Evolutionary conservation across 176 grass and related monocot genomes (phyloP), one percentile per base, ranked within the genome.

Genomic region (Oryza officinalis): DNA sequence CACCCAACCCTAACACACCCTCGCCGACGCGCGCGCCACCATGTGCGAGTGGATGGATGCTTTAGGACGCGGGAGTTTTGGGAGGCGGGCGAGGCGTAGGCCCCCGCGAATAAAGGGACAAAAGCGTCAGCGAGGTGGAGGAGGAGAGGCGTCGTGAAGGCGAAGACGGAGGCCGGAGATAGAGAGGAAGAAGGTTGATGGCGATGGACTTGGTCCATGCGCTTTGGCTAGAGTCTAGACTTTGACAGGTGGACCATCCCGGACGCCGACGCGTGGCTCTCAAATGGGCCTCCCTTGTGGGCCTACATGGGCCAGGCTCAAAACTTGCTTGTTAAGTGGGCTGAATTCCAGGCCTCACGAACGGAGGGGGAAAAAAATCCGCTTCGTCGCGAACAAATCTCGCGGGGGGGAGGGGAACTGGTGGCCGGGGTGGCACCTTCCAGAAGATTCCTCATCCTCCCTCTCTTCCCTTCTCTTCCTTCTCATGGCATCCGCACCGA

Each of bases 401-500:
- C 65, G 32, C 47, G 59, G 72, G 52, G 52, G 31, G 28, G 13
- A 31, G 70, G 28, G 26, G 26, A 79, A 81, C 80, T n/a, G 78
- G 78, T 78, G 80, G 86, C 83, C 68, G 26, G 22, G 23, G 72
- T 84, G 63, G 79, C 73, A 33, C 67, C 84, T 87, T 81, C 32
- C 50, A 78, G 84, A 76, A 90, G 61, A 76, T 83, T 76, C 85
- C 87, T 47, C 31, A 10, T 10, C 20, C 18, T 1, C 38, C 9
- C 6, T 20, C 50, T 7, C 5, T n/a, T 18, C 4, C 18, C 31
- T 2, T 1, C 26, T 38, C 37, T 18, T 41, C n/a, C 41, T 88
- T 86, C 77, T 79, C 88, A 89, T 85, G 88, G 83, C 88, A 38
- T 86, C 90, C 84, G 61, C 84, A 74, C 81, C 80, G 28, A 89